Evolutionary conservation across 2,329 filamentous ascomycete species (phyloP), one percentile per base, ranked within the genome.

Genomic region (Fusarium sp.): DNA sequence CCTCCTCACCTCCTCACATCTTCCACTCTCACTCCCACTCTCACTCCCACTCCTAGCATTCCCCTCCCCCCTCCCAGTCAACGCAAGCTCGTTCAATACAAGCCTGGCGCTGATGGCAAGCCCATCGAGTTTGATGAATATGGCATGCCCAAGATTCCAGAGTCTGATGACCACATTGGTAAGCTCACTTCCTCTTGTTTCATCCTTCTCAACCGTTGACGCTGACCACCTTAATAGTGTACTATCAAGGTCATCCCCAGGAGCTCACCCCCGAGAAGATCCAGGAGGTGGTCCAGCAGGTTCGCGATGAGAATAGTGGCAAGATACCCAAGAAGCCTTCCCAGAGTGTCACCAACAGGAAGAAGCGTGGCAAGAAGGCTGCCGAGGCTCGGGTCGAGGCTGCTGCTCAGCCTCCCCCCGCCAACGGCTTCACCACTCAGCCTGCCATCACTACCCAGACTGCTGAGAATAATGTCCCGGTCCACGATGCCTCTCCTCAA

Each of bases 321-420:
- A 29, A 17, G 27, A 33, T 29, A 6, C 23, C 56, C 19, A 49
- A 44, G 25, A 9, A 17, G 5, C 54, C 56, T 13, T 46, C 42
- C 5, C 25, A 41, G 21, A 31, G 10, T 2, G 45, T 54, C 11
- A 19, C 21, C 29, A 49, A 31, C 43, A 60, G 59, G 47, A 57
- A 45, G 53, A 45, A 37, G 27, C 56, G 47, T 35, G 35, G 35
- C n/a, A 21, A 19, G 23, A 36, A 29, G 19, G 1, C 31, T 33
- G 31, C 13, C 13, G 13, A 36, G 15, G 10, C 29, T 25, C 6
- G 8, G 8, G 23, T 25, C 23, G 8, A 25, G 23, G 25, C 27
- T 37, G 13, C 13, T 13, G 23, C 14, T 47, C 41, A 47, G 6
- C 49, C n/a, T 21, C 17, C 17, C 21, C 36, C 36, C 13, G 21